Percentiles rank a stretch among this genome's conserved stretches.
Conservation (phyloP, 495 filamentous ascomycete species). For the Annulohypoxylon maeteangense region DNA sequence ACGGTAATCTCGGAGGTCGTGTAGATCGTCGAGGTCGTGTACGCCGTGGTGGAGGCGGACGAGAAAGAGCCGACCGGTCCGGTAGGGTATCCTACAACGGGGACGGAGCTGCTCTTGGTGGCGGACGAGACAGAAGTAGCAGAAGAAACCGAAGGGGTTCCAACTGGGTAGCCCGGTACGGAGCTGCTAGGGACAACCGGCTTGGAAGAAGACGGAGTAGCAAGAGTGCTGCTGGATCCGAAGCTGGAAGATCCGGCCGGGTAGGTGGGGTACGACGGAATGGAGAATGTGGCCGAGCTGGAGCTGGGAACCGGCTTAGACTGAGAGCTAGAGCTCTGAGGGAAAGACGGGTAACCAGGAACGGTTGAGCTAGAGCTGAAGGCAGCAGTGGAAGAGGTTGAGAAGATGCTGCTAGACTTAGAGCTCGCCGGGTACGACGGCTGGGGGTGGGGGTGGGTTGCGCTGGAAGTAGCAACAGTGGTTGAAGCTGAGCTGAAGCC, state of each 20-base stretch:
- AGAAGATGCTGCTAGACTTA: neutral
- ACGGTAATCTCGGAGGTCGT: constrained; percentile 57
- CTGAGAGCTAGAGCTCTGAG: neutral
- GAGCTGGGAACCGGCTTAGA: neutral
- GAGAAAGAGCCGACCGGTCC: neutral
- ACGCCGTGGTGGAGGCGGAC: constrained; percentile 5
- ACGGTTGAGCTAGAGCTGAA: neutral
- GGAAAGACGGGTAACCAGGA: neutral
- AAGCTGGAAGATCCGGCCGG: constrained; percentile 8
- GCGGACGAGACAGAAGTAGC: constrained; percentile 5
- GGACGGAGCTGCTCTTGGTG: neutral
- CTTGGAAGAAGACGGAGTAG: neutral
- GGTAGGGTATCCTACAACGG: neutral
- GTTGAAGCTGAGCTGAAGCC: neutral
- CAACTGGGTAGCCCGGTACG: neutral
- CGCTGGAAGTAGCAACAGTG: neutral
- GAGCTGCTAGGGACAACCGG: constrained; percentile 4
- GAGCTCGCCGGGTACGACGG: neutral
- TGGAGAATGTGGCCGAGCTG: constrained; percentile 3
- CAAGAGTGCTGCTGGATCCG: neutral
- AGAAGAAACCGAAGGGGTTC: constrained; percentile 4
- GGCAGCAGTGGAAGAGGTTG: neutral
- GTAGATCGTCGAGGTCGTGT: constrained; percentile 15
- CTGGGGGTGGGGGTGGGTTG: neutral
- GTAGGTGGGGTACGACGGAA: constrained; percentile 1